Evolutionary conservation across 2,329 filamentous ascomycete species (phyloP), one percentile per base, ranked within the genome.

Genomic region (Penicillium sp.): DNA sequence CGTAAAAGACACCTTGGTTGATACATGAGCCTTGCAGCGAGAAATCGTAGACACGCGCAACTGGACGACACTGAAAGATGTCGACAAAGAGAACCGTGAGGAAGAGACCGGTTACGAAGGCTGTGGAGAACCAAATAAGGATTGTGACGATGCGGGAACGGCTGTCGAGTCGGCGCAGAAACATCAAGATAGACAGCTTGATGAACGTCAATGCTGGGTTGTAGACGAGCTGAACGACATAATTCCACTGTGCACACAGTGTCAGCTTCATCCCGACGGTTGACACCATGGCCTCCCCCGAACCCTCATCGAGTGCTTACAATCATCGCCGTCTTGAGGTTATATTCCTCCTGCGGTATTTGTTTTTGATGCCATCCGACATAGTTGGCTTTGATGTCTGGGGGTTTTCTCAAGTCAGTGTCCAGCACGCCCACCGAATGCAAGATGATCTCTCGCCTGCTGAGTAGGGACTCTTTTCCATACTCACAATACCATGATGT

Each of bases 41-140:
- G 1, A 26, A 11, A 25, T 64, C 52, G 36, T 57, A 67, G 26
- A 63, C 48, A 13, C 58, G 58, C 11, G 48, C 45, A 8, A 66
- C 49, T 4, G 63, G 64, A 1, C 32, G 43, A 49, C 63, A 67
- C 51, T 65, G 63, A 33, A 66, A 66, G n/a, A 64, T 56, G 27
- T 64, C 59, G 25, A 65, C 55, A 4, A 64, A 45, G 3, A 63
- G 47, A 4, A 59, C 54, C 5, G 58, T 43, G n/a, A 62, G 7
- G 25, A 61, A 60, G 4, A 61, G 52, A 1, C 45, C 40, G 11
- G 53, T 29, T 13, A 42, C 46, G 12, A 62, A 43, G 12, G 57
- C 52, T 26, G 33, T 40, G 18, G 40, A 9, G 11, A 29, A 29
- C 52, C 57, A 62, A 29, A 62, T 57, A 3, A 61, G 48, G 41